A percentile compares a stretch with the other conserved stretches of the same genome.
These are phyloP conservation scores for Chimonanthus salicifolius DNA, from an alignment of 164 flowering plant species.

Conservation along the genomic window DNA sequence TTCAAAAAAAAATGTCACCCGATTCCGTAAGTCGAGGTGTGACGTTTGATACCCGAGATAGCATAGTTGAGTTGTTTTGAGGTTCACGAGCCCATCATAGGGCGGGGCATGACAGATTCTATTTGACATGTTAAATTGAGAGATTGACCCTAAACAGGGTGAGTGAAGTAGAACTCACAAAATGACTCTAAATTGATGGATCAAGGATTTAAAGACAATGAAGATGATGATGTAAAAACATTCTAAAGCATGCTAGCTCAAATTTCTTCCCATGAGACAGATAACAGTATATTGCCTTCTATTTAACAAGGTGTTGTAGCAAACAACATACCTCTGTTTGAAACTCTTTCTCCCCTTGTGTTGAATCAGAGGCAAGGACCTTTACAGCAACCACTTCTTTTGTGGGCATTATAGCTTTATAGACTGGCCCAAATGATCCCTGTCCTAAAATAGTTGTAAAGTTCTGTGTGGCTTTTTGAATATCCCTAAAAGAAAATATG, in stretches of 20 bases:
- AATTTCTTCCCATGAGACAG: neutral
- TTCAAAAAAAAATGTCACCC: too few species aligned
- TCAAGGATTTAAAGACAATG: too few species aligned
- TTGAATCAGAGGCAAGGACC: slow-evolving; percentile 80
- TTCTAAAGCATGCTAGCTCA: too few species aligned
- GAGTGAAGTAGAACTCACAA: too few species aligned
- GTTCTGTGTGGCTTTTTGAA: slow-evolving; percentile 89
- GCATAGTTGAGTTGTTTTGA: too few species aligned
- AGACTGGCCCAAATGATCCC: slow-evolving; percentile 97
- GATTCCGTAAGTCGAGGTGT: too few species aligned
- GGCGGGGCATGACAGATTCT: too few species aligned
- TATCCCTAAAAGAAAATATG: slow-evolving; percentile 49
- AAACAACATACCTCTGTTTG: slow-evolving; percentile 71
- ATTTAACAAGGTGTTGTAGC: neutral
- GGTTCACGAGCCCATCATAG: too few species aligned
- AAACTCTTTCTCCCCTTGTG: slow-evolving; percentile 85
- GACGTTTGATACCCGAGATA: too few species aligned
- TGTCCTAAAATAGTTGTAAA: slow-evolving; percentile 86
- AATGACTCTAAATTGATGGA: too few species aligned
- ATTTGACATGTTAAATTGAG: too few species aligned
- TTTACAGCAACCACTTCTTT: slow-evolving; percentile 70
- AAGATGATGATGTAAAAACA: neutral
- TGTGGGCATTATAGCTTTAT: slow-evolving; percentile 71
- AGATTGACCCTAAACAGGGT: too few species aligned
- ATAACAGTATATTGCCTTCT: neutral